Conservation (phyloP, 306 rosid species). For the Herpetospermum pedunculosum region DNA sequence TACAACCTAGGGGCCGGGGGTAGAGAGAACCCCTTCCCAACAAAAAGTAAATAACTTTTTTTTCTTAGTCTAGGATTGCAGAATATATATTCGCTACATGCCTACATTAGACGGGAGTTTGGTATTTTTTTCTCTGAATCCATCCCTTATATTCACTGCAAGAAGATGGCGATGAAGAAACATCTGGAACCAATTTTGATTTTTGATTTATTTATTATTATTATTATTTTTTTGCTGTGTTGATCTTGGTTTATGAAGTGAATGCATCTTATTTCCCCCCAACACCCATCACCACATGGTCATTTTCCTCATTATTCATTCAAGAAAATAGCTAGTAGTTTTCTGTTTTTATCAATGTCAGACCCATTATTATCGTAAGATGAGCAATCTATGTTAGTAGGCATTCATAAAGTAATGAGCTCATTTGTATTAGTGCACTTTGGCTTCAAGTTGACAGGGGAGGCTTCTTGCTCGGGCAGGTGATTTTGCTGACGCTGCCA, state of each 20-base stretch:
- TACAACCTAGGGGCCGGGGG: no score
- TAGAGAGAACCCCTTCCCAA: no score
- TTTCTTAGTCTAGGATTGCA: background rate
- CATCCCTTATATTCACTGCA: background rate
- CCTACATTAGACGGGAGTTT: background rate
- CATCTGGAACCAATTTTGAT: background rate
- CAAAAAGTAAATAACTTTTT: no score
- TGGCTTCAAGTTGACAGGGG: constrained; percentile 99
- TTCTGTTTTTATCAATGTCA: background rate
- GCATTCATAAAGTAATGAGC: constrained; percentile 25
- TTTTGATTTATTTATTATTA: background rate
- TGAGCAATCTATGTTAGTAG: background rate
- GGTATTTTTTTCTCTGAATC: background rate
- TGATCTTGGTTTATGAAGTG: background rate
- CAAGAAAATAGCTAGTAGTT: background rate
- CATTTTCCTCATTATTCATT: background rate
- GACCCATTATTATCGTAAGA: background rate
- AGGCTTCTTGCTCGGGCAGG: constrained; percentile 96
- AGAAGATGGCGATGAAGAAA: background rate
- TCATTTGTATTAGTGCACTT: constrained; percentile 57
- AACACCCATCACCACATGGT: background rate
- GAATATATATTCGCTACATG: background rate
- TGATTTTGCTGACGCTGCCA: constrained; percentile 67
- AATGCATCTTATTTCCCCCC: background rate
- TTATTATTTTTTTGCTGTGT: background rate